Percentiles rank a stretch among this genome's conserved stretches.
Conservation (phyloP, 805 yeast genomes). For the Sporopachydermia quercuum region DNA sequence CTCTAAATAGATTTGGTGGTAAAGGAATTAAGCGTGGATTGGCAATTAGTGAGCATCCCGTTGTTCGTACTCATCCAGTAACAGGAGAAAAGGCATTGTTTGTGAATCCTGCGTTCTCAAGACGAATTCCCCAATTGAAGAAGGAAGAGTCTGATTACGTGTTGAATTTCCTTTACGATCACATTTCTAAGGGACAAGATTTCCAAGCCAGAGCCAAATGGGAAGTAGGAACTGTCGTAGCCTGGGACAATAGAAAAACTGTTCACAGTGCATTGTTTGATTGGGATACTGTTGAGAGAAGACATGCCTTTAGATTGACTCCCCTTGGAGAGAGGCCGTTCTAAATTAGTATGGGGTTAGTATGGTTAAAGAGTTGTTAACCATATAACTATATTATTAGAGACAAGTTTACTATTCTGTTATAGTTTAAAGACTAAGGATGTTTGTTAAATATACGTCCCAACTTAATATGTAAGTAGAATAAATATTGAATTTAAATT, state of each 20-base stretch:
- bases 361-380: no score
- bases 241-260: slow-evolving; percentile 39
- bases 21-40: neutral
- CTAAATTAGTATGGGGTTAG: neutral
- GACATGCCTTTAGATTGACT: slow-evolving; percentile 66
- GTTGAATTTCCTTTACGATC: slow-evolving; percentile 35
- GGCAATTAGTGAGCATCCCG: slow-evolving; percentile 23
- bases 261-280: slow-evolving; percentile 36
- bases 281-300: slow-evolving; percentile 27
- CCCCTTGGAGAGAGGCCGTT: slow-evolving; percentile 64
- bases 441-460: neutral
- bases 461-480: neutral
- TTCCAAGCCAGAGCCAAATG: slow-evolving; percentile 36
- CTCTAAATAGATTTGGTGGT: neutral
- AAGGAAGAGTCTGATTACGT: slow-evolving; percentile 53
- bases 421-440: neutral
- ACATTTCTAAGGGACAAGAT: slow-evolving; percentile 31
- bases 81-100: slow-evolving; percentile 30
- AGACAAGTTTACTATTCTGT: no score
- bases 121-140: slow-evolving; percentile 58
- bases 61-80: slow-evolving; percentile 35
- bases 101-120: slow-evolving; percentile 33
- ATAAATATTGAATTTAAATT: neutral
- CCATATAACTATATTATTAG: no score
- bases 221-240: slow-evolving; percentile 35